Evolutionary conservation across 768 basidiomycete genomes (phyloP), one percentile per base, ranked within the genome.

Genomic region (Russula virescens): DNA sequence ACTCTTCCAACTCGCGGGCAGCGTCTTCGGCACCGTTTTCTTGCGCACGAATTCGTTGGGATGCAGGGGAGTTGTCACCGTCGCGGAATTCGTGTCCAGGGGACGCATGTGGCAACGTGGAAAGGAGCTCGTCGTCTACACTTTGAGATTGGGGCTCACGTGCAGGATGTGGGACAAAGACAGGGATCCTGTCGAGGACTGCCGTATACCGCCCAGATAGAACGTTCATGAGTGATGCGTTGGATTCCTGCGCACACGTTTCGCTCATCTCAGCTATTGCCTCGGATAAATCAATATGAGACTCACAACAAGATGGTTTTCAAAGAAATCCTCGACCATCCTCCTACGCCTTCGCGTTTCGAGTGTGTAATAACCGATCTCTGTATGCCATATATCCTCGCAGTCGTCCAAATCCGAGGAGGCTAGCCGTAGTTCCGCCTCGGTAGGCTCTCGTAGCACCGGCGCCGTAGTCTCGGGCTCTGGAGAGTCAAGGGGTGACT

Each of bases 391-490:
- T 18, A 93, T 70, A 62, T 91, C 90, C 67, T 82, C 81, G 66
- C 85, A 90, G 62, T 91, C 91, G 31, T 91, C 89, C 64, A 93
- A 76, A 77, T 93, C 91, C 23, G 91, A 91, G 19, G 89, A 89
- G 13, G 75, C 73, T 14, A 82, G 75, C 43, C 75, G 75, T 51
- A 68, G 74, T 34, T 79, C 80, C 35, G 83, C 81, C 59, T 69
- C 75, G 57, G 66, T 75, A 58, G 66, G 73, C 69, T 69, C 71
- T 60, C 66, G 69, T 47, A 70, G 60, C 47, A 73, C 72, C n/a
- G 58, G 31, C 26, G 76, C 72, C 43, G 61, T 71, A 68, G 61
- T 64, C 64, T 76, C 76, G 18, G 67, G 68, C 40, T 68, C 71
- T 54, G 63, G 34, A 18, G 65, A 58, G 52, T 70, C 68, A 7